These are phyloP conservation scores for Quercus variabilis DNA, from an alignment of 306 rosid genomes.

Conservation along the genomic window DNA sequence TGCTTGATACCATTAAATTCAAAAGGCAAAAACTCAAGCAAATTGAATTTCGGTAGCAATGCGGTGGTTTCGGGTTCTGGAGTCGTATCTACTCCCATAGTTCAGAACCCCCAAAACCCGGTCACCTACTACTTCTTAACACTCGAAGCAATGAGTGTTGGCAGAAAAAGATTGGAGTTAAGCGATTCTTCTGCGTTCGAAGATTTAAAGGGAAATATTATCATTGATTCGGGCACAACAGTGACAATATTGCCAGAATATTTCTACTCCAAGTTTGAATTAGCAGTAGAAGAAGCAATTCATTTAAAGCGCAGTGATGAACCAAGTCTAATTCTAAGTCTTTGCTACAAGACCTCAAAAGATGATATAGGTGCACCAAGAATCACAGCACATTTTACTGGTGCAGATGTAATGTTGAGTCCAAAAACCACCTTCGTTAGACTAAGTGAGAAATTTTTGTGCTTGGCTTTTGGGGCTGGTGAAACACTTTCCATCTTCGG, in stretches of 20 bases:
- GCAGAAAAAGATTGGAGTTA: not conserved
- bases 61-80: slow-evolving; percentile 24
- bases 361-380: not conserved
- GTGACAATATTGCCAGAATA: slow-evolving; percentile 18
- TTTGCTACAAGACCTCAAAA: slow-evolving; percentile 24
- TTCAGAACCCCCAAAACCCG: not conserved
- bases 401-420: slow-evolving; percentile 35
- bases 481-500: slow-evolving; percentile 26
- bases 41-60: slow-evolving; percentile 26
- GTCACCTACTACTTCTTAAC: slow-evolving; percentile 19
- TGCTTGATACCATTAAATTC: slow-evolving; percentile 38
- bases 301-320: not conserved
- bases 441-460: slow-evolving; percentile 5
- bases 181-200: not conserved
- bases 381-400: slow-evolving; percentile 34
- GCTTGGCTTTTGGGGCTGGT: slow-evolving; percentile 33
- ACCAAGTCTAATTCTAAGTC: not conserved
- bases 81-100: slow-evolving; percentile 27
- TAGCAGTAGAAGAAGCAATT: not conserved
- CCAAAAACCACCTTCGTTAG: slow-evolving; percentile 28
- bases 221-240: slow-evolving; percentile 45
- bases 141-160: slow-evolving; percentile 31
- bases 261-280: slow-evolving; percentile 16
- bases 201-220: slow-evolving; percentile 10
- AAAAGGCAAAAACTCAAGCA: not conserved